phyloP scores from a whole-genome alignment of 2,329 filamentous ascomycete genomes.

The Xylariaceae sp. region DNA sequence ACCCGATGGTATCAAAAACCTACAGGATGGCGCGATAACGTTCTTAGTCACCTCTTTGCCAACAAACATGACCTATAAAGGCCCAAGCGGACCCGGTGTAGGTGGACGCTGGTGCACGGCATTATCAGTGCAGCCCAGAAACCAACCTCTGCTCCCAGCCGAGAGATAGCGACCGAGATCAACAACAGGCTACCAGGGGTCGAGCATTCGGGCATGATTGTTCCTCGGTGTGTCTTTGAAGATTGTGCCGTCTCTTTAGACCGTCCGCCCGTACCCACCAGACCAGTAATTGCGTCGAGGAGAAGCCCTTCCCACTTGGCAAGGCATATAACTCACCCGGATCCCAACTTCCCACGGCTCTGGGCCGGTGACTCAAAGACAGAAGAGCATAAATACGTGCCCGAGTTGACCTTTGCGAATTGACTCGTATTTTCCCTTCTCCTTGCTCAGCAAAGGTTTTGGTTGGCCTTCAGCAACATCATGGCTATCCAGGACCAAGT shows the following conservation, averaged over 20 bases:
- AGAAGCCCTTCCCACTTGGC: not conserved
- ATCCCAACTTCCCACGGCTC: not conserved
- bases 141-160: conserved; percentile 5
- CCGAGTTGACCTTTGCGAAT: conserved; percentile 3
- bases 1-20: conserved; percentile 19
- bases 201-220: conserved; percentile 7
- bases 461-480: not conserved
- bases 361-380: not conserved
- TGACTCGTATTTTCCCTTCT: conserved; percentile 2
- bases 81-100: conserved; percentile 18
- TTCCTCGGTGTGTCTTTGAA: conserved; percentile 3
- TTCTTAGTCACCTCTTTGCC: conserved; percentile 3
- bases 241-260: conserved; percentile 5
- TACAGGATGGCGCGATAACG: conserved; percentile 18
- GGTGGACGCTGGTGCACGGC: conserved; percentile 15
- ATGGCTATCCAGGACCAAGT: conserved; percentile 14
- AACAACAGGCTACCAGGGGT: conserved; percentile 5
- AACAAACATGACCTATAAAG: conserved; percentile 4
- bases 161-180: conserved; percentile 9
- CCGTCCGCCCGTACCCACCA: not conserved
- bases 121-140: conserved; percentile 18
- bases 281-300: conserved; percentile 1
- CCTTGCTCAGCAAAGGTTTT: conserved; percentile 2
- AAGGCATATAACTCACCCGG: conserved; percentile 6
- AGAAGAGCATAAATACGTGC: not conserved